Percentiles rank a stretch among this genome's conserved stretches.
These are phyloP conservation scores for Hortiboletus flavorubellus DNA, from an alignment of 768 basidiomycete species.

Conservation along the genomic window DNA sequence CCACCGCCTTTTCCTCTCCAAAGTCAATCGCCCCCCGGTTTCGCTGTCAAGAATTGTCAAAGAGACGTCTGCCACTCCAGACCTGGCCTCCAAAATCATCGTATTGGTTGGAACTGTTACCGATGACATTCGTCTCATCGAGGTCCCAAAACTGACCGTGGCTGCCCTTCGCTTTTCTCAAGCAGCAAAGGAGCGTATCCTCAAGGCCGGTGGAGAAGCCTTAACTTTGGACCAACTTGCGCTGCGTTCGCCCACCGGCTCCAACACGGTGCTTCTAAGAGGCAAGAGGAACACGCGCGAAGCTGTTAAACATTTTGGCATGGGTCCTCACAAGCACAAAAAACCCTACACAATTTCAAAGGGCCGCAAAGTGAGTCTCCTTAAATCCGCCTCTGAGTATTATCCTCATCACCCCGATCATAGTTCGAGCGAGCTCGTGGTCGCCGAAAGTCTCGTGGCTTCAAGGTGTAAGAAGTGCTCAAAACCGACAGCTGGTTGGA, in stretches of 20 bases:
- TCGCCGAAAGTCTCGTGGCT: conserved; percentile 96
- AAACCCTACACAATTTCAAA: conserved; percentile 95
- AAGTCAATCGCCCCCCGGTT: conserved; percentile 94
- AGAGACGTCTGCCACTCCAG: conserved; percentile 66
- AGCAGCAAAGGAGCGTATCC: conserved; percentile 89
- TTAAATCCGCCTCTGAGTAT: not conserved
- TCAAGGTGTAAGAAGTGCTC: conserved; percentile 74
- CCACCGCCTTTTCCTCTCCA: conserved; percentile 94
- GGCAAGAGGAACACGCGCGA: conserved; percentile 93
- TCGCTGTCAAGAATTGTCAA: conserved; percentile 91
- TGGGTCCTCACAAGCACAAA: conserved; percentile 98
- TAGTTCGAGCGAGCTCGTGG: conserved; percentile 98
- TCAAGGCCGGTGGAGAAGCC: conserved; percentile 92
- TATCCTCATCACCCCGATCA: conserved; percentile 2
- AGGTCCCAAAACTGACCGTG: conserved; percentile 86
- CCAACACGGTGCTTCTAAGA: conserved; percentile 91
- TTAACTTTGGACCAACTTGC: conserved; percentile 97
- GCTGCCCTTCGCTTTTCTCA: conserved; percentile 95
- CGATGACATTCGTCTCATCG: conserved; percentile 86
- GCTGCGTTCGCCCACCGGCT: conserved; percentile 87
- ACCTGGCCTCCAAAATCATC: conserved; percentile 77
- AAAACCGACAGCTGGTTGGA: conserved; percentile 35
- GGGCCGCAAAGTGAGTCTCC: conserved; percentile 77
- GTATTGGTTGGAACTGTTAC: conserved; percentile 91
- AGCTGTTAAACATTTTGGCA: conserved; percentile 97